Conservation (phyloP, 345 rosid genomes). For the Populus nigra region DNA sequence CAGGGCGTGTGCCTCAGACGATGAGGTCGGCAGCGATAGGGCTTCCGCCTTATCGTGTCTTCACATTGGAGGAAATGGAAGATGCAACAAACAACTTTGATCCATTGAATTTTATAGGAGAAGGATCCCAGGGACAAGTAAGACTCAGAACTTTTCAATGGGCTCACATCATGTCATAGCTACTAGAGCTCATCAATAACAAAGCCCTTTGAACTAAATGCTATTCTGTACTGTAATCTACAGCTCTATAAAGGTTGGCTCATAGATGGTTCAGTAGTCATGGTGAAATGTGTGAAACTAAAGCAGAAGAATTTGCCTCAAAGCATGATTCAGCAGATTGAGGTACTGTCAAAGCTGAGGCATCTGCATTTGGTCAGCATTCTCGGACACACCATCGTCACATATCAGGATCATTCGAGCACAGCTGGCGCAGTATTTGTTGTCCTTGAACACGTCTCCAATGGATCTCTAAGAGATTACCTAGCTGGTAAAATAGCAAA, state of each 20-base stretch:
- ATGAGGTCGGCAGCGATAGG: slow-evolving; percentile 85
- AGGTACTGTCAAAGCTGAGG: slow-evolving; percentile 75
- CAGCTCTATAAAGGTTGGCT: slow-evolving; percentile 78
- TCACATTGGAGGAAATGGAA: slow-evolving; percentile 77
- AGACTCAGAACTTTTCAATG: neutral
- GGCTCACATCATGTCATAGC: too few species aligned
- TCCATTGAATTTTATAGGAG: slow-evolving; percentile 52
- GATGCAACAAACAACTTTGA: slow-evolving; percentile 81
- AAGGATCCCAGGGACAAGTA: slow-evolving; percentile 61
- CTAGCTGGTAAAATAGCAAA: slow-evolving; percentile 50
- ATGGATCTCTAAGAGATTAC: slow-evolving; percentile 61
- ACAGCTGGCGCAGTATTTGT: slow-evolving; percentile 51
- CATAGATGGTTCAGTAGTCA: slow-evolving; percentile 58
- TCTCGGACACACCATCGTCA: slow-evolving; percentile 78
- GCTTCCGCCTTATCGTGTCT: slow-evolving; percentile 64
- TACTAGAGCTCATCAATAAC: neutral
- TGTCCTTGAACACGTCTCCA: slow-evolving; percentile 66
- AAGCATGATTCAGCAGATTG: slow-evolving; percentile 64
- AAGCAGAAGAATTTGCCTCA: slow-evolving; percentile 68
- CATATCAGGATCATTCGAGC: slow-evolving; percentile 67
- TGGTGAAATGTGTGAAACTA: slow-evolving; percentile 64
- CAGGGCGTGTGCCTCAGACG: slow-evolving; percentile 80
- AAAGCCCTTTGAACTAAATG: neutral
- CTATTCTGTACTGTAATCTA: neutral
- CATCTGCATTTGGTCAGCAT: slow-evolving; percentile 78